phyloP scores from a whole-genome alignment of 257 asterid species.

The Paulownia fortunei region DNA sequence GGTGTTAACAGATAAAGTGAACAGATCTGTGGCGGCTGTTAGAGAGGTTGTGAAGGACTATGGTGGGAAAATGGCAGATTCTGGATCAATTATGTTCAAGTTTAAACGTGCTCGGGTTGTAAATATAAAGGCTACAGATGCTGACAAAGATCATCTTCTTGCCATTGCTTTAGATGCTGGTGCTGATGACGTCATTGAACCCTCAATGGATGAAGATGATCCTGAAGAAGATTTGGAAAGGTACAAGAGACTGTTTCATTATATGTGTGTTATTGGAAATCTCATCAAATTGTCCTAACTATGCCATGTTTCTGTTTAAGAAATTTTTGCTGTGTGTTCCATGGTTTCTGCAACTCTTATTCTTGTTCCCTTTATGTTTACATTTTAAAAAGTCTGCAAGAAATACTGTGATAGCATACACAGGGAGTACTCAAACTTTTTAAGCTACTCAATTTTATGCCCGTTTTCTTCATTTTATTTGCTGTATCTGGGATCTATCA shows the following conservation, averaged over 20 bases:
- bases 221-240: conserved; percentile 74
- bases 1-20: conserved; percentile 85
- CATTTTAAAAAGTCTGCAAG: background rate
- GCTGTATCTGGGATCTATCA: no score
- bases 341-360: background rate
- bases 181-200: conserved; percentile 90
- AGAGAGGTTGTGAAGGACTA: conserved; percentile 74
- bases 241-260: conserved; percentile 38
- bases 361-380: background rate
- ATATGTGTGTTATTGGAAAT: background rate
- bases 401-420: no score
- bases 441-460: no score
- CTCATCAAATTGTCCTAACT: background rate
- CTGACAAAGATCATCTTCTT: conserved; percentile 73
- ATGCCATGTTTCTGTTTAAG: background rate
- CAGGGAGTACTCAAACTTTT: no score
- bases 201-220: conserved; percentile 62
- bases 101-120: conserved; percentile 81
- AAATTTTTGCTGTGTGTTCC: background rate
- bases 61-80: conserved; percentile 96
- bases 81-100: conserved; percentile 93
- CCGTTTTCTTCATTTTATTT: no score
- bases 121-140: conserved; percentile 65
- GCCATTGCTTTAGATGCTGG: conserved; percentile 88
- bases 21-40: conserved; percentile 75